Evolutionary conservation across 2,329 filamentous ascomycete genomes (phyloP).

Genomic region (Fusarium sp.): DNA sequence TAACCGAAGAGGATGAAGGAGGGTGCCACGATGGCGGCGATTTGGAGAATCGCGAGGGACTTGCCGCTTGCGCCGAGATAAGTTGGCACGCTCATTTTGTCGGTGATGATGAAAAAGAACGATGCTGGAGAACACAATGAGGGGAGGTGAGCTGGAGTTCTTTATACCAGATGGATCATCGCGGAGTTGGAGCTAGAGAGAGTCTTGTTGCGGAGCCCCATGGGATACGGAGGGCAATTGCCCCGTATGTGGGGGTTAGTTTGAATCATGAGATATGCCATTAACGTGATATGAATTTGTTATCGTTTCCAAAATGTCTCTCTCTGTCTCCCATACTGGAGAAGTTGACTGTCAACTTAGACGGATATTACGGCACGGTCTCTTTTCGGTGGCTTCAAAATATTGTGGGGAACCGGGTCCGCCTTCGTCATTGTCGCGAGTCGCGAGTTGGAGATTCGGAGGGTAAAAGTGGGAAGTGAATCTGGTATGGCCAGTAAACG

Average conservation of each 20-base stretch:
- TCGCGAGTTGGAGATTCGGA: slow-evolving; percentile 6
- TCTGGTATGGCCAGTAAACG: not conserved
- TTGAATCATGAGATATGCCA: not conserved
- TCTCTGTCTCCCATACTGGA: too few species aligned
- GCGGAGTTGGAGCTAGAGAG: not conserved
- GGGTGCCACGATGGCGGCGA: slow-evolving; percentile 56
- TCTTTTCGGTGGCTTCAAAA: slow-evolving; percentile 26
- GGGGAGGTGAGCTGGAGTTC: not conserved
- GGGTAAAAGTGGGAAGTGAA: slow-evolving; percentile 7
- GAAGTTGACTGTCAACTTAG: not conserved
- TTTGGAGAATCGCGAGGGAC: slow-evolving; percentile 51
- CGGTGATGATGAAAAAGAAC: not conserved
- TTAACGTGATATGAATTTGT: not conserved
- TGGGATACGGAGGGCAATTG: slow-evolving; percentile 24
- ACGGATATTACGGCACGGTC: slow-evolving; percentile 36
- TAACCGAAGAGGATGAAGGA: slow-evolving; percentile 62
- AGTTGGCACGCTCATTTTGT: slow-evolving; percentile 29
- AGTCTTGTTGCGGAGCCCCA: slow-evolving; percentile 34
- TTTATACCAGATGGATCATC: not conserved
- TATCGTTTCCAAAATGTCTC: not conserved
- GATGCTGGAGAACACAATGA: not conserved
- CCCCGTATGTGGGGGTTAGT: slow-evolving; percentile 31
- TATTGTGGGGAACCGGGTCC: not conserved
- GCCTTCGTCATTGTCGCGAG: slow-evolving; percentile 14
- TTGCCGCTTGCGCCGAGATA: slow-evolving; percentile 53